Base-by-base conservation (phyloP, 2,329 filamentous ascomycete species). In the Fusarium succisae region DNA sequence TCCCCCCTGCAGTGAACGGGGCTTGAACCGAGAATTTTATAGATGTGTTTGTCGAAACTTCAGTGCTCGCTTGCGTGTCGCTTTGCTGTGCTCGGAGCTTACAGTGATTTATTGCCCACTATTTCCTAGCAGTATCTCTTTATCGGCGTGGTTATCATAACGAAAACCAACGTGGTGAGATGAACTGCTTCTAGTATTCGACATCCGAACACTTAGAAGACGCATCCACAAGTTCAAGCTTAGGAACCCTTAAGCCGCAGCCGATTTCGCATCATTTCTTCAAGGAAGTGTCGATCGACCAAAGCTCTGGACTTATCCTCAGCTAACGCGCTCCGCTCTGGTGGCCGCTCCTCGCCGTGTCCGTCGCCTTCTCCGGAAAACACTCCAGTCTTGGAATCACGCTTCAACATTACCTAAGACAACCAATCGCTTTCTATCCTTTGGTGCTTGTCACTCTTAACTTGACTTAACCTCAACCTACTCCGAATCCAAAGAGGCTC, bases 311-410 rank as follows among this genome's bases (percentile, higher is more conserved):
- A 60, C 60, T 58, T 65, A 39, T 68, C 62, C 69, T 54, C 59
- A 72, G 63, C 72, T 59, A 57, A 54, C 30, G 32, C 66, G 60
- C 56, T 75, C 53, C 56, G 63, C 63, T 74, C 68, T 47, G 51
- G 41, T 73, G 45, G 51, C 56, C 69, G 72, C 64, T 51, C 56
- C 48, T 76, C 75, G 72, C 73, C 63, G 63, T 72, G 60, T 64
- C 75, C 68, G 65, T 69, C 69, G 66, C 72, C 61, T 55, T 69
- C 66, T 66, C 75, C 69, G 72, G 71, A 73, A 61, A 47, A 75
- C 65, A 47, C 62, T 59, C 69, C 37, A 45, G 35, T 44, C 41
- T 62, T 50, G 63, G 22, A 54, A 72, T 74, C 61, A 61, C 65
- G 65, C 41, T 70, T 59, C 59, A 66, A 59, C 47, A 70, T 70